These are phyloP conservation scores for Apiotrichum domesticum DNA, from an alignment of 1,284 basidiomycete species.

Conservation along the genomic window DNA sequence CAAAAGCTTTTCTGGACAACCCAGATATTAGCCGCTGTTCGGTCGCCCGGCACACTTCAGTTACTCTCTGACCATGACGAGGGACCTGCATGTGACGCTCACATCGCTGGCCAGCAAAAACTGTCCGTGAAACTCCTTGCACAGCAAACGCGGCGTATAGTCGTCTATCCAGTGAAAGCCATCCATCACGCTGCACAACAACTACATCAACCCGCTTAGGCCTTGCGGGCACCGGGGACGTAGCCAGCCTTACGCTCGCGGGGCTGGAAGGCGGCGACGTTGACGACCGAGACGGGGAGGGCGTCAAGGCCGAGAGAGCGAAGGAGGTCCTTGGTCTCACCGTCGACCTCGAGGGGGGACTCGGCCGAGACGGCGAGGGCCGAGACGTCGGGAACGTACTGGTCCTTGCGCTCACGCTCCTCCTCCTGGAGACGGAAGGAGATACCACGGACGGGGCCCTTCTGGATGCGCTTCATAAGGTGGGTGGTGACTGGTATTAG, in stretches of 20 bases:
- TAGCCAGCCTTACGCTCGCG: slow-evolving; percentile 72
- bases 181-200: slow-evolving; percentile 15
- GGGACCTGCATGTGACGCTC: too few species aligned
- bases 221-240: slow-evolving; percentile 69
- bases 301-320: slow-evolving; percentile 84
- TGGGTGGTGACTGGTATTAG: slow-evolving; percentile 75
- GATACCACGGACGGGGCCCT: slow-evolving; percentile 98
- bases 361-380: slow-evolving; percentile 72
- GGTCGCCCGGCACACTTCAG: too few species aligned
- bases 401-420: slow-evolving; percentile 98
- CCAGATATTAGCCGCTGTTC: too few species aligned
- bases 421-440: slow-evolving; percentile 99
- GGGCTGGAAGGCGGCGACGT: slow-evolving; percentile 57
- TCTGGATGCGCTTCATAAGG: slow-evolving; percentile 99
- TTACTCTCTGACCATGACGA: too few species aligned
- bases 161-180: slow-evolving; percentile 10
- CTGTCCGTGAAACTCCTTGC: too few species aligned
- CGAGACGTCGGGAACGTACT: slow-evolving; percentile 94
- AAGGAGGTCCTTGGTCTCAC: slow-evolving; percentile 88
- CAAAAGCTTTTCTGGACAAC: too few species aligned
- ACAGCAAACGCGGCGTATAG: too few species aligned
- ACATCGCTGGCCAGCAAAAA: too few species aligned
- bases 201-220: slow-evolving; percentile 8
- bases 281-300: slow-evolving; percentile 65
- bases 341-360: slow-evolving; percentile 74